phyloP scores from a whole-genome alignment of 176 grass and related monocot genomes.

The Oryza punctata region DNA sequence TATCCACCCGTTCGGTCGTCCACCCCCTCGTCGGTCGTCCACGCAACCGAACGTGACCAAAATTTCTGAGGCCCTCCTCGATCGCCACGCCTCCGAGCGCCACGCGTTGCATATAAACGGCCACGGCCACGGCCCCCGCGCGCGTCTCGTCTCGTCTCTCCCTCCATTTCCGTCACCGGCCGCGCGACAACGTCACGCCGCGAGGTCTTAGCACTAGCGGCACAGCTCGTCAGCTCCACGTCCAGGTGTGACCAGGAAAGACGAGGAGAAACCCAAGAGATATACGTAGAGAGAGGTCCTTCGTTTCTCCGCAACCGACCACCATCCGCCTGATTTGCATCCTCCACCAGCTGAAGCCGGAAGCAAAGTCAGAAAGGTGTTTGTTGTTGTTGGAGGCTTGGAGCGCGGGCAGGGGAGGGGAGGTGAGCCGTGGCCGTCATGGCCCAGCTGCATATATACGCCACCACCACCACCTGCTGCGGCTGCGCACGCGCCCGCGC shows the following conservation, averaged over 20 bases:
- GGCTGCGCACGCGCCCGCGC: not conserved
- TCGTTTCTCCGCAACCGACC: not conserved
- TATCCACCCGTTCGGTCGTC: not conserved
- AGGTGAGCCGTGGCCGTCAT: conserved; percentile 48
- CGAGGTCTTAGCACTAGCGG: not conserved
- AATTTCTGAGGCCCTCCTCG: not conserved
- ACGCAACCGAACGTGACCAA: not conserved
- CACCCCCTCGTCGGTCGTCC: not conserved
- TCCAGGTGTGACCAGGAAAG: conserved; percentile 28
- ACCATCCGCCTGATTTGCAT: conserved; percentile 36
- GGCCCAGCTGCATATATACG: conserved; percentile 58
- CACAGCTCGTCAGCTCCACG: too few relatives aligned
- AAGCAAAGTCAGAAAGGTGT: conserved; percentile 31
- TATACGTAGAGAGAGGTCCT: not conserved
- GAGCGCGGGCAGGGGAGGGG: conserved; percentile 23
- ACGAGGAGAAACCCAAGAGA: not conserved
- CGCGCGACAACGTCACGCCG: not conserved
- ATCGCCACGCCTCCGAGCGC: not conserved
- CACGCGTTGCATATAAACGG: not conserved
- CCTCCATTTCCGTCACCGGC: conserved; percentile 7
- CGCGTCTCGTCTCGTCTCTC: not conserved
- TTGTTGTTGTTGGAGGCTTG: not conserved
- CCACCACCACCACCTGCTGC: conserved; percentile 26
- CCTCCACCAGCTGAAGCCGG: conserved; percentile 35
- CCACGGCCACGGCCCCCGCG: not conserved